phyloP scores from a whole-genome alignment of 2,329 filamentous ascomycete species.

The Hawksworthiomyces lignivorus region DNA sequence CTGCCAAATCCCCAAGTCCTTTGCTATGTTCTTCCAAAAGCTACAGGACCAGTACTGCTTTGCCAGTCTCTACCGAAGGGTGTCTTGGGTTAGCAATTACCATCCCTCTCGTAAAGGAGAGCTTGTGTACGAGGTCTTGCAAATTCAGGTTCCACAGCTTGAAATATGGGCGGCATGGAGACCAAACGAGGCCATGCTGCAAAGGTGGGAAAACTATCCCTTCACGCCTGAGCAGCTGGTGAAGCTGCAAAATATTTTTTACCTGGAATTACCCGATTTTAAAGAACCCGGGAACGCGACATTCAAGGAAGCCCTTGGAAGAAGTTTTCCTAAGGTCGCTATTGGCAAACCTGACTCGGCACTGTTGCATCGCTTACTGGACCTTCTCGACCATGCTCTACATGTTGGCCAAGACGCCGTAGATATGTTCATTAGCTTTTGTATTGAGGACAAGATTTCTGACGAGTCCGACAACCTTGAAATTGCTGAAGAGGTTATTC shows the following conservation, averaged over 20 bases:
- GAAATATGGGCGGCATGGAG: conserved; percentile 14
- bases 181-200: conserved; percentile 16
- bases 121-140: conserved; percentile 12
- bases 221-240: conserved; percentile 13
- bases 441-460: conserved; percentile 12
- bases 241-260: conserved; percentile 13
- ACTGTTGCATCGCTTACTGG: conserved; percentile 10
- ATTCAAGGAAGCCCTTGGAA: conserved; percentile 13
- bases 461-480: conserved; percentile 10
- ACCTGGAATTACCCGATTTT: conserved; percentile 18
- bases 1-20: conserved; percentile 6
- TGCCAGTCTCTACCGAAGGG: conserved; percentile 4
- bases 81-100: conserved; percentile 8
- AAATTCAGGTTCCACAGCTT: conserved; percentile 11
- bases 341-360: conserved; percentile 7
- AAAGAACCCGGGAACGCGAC: conserved; percentile 7
- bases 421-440: conserved; percentile 14
- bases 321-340: conserved; percentile 11
- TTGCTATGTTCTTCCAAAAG: not conserved
- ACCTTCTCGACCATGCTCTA: conserved; percentile 11
- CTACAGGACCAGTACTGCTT: conserved; percentile 1
- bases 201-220: conserved; percentile 13
- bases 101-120: conserved; percentile 31
- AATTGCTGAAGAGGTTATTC: conserved; percentile 13
- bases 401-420: conserved; percentile 11